These are phyloP conservation scores for Pseudozyma pruni DNA, from an alignment of 1,284 basidiomycete species.

Conservation along the genomic window DNA sequence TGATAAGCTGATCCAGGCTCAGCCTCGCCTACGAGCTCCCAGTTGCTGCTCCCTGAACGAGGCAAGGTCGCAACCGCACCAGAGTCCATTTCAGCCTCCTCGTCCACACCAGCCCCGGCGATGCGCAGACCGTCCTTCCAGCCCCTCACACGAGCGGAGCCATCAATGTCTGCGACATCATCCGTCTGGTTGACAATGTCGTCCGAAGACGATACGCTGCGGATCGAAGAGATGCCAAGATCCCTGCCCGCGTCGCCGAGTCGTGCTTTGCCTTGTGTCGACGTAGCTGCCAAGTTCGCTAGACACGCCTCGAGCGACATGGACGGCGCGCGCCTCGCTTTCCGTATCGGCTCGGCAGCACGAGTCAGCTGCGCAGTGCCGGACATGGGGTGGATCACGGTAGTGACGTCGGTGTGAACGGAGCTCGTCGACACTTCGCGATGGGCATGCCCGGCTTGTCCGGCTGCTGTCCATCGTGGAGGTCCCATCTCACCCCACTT, in stretches of 20 bases:
- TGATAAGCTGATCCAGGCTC: slow-evolving; percentile 17
- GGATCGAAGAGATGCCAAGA: slow-evolving; percentile 44
- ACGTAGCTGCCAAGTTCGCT: slow-evolving; percentile 35
- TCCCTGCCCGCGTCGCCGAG: slow-evolving; percentile 33
- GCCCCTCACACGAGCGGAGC: slow-evolving; percentile 28
- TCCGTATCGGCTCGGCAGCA: slow-evolving; percentile 19
- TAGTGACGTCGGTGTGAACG: slow-evolving; percentile 46
- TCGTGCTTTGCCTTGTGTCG: slow-evolving; percentile 28
- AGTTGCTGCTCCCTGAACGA: slow-evolving; percentile 43
- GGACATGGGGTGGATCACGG: slow-evolving; percentile 32
- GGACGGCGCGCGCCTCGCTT: slow-evolving; percentile 30
- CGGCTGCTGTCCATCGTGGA: slow-evolving; percentile 37
- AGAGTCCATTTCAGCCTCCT: slow-evolving; percentile 11
- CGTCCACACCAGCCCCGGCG: slow-evolving; percentile 31
- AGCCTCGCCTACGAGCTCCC: slow-evolving; percentile 40
- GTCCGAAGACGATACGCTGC: slow-evolving; percentile 36
- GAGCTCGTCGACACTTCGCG: slow-evolving; percentile 43
- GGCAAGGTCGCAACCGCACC: slow-evolving; percentile 14
- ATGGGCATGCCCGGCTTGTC: slow-evolving; percentile 13
- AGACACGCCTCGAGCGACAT: slow-evolving; percentile 50
- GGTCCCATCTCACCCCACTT: slow-evolving; percentile 55
- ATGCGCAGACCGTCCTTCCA: slow-evolving; percentile 52
- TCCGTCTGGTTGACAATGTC: slow-evolving; percentile 27
- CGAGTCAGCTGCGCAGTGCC: background rate
- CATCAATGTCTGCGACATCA: slow-evolving; percentile 9